These are phyloP conservation scores for Plantago elongata DNA, from an alignment of 257 asterid genomes.

Conservation along the genomic window DNA sequence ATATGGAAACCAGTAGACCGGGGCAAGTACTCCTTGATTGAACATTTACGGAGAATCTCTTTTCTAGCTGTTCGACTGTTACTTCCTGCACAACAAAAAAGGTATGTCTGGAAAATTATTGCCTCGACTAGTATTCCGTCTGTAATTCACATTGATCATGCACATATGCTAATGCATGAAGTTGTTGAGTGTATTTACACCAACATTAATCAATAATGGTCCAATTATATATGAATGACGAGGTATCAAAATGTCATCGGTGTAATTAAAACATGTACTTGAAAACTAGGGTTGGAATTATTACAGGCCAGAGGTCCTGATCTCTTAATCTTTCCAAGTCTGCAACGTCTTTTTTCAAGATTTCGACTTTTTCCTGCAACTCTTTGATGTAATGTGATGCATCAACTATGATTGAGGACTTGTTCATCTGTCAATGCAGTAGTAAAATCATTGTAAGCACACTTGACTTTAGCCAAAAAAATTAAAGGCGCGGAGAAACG, in stretches of 20 bases:
- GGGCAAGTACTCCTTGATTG: slow-evolving; percentile 59
- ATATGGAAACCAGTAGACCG: slow-evolving; percentile 58
- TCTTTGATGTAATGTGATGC: slow-evolving; percentile 76
- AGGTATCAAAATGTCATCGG: too few relatives aligned
- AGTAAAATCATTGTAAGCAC: neutral
- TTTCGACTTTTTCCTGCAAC: slow-evolving; percentile 69
- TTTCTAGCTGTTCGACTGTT: slow-evolving; percentile 72
- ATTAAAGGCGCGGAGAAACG: neutral
- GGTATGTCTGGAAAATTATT: neutral
- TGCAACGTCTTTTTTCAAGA: slow-evolving; percentile 49
- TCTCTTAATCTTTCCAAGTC: slow-evolving; percentile 32
- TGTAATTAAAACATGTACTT: too few relatives aligned
- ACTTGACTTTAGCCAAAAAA: neutral
- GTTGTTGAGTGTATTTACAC: neutral
- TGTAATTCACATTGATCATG: neutral
- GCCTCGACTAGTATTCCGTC: neutral
- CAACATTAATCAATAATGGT: too few relatives aligned
- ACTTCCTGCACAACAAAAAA: slow-evolving; percentile 40
- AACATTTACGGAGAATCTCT: slow-evolving; percentile 68
- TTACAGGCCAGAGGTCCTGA: slow-evolving; percentile 48
- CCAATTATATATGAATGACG: too few relatives aligned
- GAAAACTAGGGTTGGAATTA: neutral
- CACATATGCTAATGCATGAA: neutral
- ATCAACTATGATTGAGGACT: slow-evolving; percentile 63
- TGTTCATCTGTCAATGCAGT: slow-evolving; percentile 43